Percentiles rank a stretch among this genome's conserved stretches.
phyloP scores from a whole-genome alignment of 108 stramenopile species.

The Chaetoceros muelleri region DNA sequence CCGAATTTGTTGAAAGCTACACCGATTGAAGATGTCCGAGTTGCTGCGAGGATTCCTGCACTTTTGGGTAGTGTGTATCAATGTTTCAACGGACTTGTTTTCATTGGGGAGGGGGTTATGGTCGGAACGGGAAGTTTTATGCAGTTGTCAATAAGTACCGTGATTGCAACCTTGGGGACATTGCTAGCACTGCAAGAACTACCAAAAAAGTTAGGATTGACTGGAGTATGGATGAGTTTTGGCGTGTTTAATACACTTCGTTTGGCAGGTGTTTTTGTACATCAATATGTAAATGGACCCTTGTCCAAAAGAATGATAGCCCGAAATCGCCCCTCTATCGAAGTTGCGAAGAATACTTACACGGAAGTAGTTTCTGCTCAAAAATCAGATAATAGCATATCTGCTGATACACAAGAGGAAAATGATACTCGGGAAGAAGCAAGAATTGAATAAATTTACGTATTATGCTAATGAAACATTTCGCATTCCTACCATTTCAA shows the following conservation, averaged over 20 bases:
- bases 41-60: constrained; percentile 71
- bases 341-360: too few relatives aligned
- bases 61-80: constrained; percentile 72
- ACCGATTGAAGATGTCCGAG: constrained; percentile 68
- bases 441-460: too few relatives aligned
- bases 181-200: constrained; percentile 52
- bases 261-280: constrained; percentile 61
- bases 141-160: constrained; percentile 59
- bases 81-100: constrained; percentile 77
- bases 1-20: constrained; percentile 68
- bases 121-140: constrained; percentile 55
- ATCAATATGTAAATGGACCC: constrained; percentile 62
- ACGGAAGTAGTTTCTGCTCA: too few relatives aligned
- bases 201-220: constrained; percentile 50
- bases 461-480: too few relatives aligned
- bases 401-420: too few relatives aligned
- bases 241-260: constrained; percentile 72
- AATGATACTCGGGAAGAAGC: too few relatives aligned
- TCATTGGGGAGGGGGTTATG: constrained; percentile 75
- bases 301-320: constrained; percentile 33
- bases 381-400: too few relatives aligned
- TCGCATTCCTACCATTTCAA: too few relatives aligned
- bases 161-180: constrained; percentile 60
- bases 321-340: too few relatives aligned
- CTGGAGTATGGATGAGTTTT: constrained; percentile 81